phyloP scores from a whole-genome alignment of 2,329 filamentous ascomycete genomes.

The Metarhizium guizhouense region DNA sequence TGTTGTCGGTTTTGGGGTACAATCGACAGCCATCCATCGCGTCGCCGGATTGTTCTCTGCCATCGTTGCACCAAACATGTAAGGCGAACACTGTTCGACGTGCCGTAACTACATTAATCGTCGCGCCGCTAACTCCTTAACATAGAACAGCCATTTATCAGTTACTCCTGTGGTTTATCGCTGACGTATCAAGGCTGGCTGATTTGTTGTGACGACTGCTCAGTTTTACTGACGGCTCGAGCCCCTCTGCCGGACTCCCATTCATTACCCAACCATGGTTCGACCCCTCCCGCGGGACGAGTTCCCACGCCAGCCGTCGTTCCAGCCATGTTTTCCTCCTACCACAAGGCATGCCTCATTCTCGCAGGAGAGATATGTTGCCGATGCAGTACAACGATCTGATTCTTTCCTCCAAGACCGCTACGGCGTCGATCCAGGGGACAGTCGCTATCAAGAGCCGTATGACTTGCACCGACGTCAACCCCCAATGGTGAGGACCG shows the following conservation, averaged over 20 bases:
- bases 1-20: background rate
- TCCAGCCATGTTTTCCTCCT: conserved; percentile 14
- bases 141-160: background rate
- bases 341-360: conserved; percentile 21
- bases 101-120: background rate
- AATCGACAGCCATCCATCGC: background rate
- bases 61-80: background rate
- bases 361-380: conserved; percentile 19
- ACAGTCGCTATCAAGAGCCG: conserved; percentile 25
- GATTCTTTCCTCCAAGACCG: conserved; percentile 21
- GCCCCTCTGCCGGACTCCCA: background rate
- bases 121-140: background rate
- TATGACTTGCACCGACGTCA: conserved; percentile 26
- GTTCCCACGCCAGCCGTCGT: conserved; percentile 25
- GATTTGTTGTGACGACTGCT: background rate
- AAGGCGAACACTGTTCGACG: background rate
- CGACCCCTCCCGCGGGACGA: conserved; percentile 30
- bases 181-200: background rate
- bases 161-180: background rate
- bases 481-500: conserved; percentile 27
- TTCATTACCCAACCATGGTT: conserved; percentile 24
- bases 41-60: background rate
- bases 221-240: background rate
- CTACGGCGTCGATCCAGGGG: conserved; percentile 16
- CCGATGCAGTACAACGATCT: conserved; percentile 19